Percentiles rank a stretch among this genome's conserved stretches.
Conservation (phyloP, 2,329 filamentous ascomycete species). For the Curvularia hawaiiensis region DNA sequence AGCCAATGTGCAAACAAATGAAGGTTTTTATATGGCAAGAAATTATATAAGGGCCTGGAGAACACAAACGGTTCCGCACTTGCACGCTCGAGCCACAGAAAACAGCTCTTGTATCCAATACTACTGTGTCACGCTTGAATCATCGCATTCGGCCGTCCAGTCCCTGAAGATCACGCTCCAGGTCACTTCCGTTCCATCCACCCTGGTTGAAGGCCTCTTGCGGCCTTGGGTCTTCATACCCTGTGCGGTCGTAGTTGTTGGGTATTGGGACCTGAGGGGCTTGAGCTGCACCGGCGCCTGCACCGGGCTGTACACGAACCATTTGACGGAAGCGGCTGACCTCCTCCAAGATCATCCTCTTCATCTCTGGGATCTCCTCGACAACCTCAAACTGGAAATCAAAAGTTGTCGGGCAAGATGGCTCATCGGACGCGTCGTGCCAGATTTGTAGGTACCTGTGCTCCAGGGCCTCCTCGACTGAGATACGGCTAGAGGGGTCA, state of each 20-base stretch:
- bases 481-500: slow-evolving; percentile 90
- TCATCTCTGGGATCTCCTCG: slow-evolving; percentile 93
- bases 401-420: slow-evolving; percentile 89
- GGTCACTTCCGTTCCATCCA: slow-evolving; percentile 43
- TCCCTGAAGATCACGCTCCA: slow-evolving; percentile 58
- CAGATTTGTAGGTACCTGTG: slow-evolving; percentile 97
- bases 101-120: slow-evolving; percentile 19
- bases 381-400: slow-evolving; percentile 99
- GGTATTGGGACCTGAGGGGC: slow-evolving; percentile 65
- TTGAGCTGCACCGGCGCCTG: slow-evolving; percentile 46
- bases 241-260: slow-evolving; percentile 62
- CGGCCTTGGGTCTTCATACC: slow-evolving; percentile 66
- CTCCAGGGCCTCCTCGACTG: slow-evolving; percentile 92
- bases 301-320: slow-evolving; percentile 52
- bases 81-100: slow-evolving; percentile 11
- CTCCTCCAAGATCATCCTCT: slow-evolving; percentile 96
- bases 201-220: slow-evolving; percentile 57
- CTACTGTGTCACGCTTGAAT: neutral
- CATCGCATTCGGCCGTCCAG: slow-evolving; percentile 38
- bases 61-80: slow-evolving; percentile 5
- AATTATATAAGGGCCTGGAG: slow-evolving; percentile 9
- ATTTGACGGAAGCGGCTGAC: slow-evolving; percentile 80
- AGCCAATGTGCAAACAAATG: neutral
- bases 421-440: slow-evolving; percentile 97
- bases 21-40: slow-evolving; percentile 4